phyloP scores from a whole-genome alignment of 179 eudicot species.

The Dionaea muscipula region DNA sequence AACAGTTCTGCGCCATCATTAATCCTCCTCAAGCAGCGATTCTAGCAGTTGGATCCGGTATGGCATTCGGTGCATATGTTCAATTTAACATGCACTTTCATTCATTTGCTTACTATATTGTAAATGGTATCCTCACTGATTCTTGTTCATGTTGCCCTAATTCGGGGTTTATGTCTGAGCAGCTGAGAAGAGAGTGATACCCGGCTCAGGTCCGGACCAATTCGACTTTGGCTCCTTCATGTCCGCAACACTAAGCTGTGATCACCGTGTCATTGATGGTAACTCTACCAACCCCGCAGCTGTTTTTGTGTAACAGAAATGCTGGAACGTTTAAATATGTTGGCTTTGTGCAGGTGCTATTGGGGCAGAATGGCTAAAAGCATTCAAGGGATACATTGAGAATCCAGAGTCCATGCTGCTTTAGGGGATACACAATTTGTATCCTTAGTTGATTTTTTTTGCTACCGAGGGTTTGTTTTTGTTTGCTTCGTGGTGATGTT shows the following conservation, averaged over 20 bases:
- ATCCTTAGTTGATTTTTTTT: neutral
- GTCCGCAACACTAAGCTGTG: conserved; percentile 86
- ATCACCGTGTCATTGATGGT: conserved; percentile 97
- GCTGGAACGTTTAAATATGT: too few relatives aligned
- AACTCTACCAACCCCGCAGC: conserved; percentile 7
- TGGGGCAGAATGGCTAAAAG: conserved; percentile 96
- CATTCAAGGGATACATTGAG: conserved; percentile 85
- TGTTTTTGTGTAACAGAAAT: too few relatives aligned
- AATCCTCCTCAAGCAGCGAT: conserved; percentile 97
- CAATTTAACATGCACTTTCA: neutral
- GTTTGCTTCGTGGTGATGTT: too few relatives aligned
- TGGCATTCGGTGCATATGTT: conserved; percentile 10
- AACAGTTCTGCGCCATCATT: conserved; percentile 90
- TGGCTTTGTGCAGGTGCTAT: conserved; percentile 53
- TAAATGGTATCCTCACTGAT: neutral
- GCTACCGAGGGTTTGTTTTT: neutral
- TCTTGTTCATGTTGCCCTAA: neutral
- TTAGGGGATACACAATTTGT: too few relatives aligned
- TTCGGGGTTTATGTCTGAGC: conserved; percentile 14
- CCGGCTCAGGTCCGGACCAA: conserved; percentile 47
- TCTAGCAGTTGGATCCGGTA: conserved; percentile 90
- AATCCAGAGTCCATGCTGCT: conserved; percentile 93
- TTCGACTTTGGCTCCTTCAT: conserved; percentile 65
- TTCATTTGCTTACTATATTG: neutral
- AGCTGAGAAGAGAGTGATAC: conserved; percentile 89